A percentile compares a stretch with the other conserved stretches of the same genome.
These are phyloP conservation scores for Achaetomium macrosporum DNA, from an alignment of 2,329 filamentous ascomycete genomes.

Conservation along the genomic window DNA sequence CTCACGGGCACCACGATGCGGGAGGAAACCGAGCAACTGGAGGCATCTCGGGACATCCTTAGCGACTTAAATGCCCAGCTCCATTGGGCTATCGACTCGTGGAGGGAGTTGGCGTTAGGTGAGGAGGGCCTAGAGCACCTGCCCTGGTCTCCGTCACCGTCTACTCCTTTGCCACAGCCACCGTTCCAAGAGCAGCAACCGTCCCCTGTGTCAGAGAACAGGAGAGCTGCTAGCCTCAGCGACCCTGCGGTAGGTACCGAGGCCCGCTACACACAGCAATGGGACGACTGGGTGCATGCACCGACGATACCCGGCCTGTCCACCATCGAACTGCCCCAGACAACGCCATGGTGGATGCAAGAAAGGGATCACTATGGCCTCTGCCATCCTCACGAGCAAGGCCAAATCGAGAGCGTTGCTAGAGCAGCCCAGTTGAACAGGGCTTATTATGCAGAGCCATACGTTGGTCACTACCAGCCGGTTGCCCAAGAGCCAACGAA, in stretches of 20 bases:
- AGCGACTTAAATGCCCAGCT: constrained; percentile 1
- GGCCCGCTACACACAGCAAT: not conserved
- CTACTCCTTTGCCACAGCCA: not conserved
- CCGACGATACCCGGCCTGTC: not conserved
- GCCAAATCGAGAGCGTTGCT: not conserved
- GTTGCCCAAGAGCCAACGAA: not conserved
- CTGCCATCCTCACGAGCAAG: constrained; percentile 1
- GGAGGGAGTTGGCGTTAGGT: not conserved
- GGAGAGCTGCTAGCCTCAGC: not conserved
- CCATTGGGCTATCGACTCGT: not conserved
- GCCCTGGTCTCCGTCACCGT: not conserved
- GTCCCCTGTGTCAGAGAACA: too few relatives aligned
- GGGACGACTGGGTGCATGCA: not conserved
- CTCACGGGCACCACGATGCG: not conserved
- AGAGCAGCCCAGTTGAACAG: not conserved
- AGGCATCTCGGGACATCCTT: not conserved
- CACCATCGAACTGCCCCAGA: not conserved
- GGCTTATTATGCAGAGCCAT: not conserved
- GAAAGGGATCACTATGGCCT: constrained; percentile 1
- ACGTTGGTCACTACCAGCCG: not conserved
- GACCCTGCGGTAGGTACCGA: not conserved
- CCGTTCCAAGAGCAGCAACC: not conserved
- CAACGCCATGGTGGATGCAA: constrained; percentile 7
- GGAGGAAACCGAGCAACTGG: not conserved
- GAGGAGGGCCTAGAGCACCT: not conserved